Evolutionary conservation across 257 asterid genomes (phyloP), one percentile per base, ranked within the genome.

Genomic region (Solanum etuberosum): DNA sequence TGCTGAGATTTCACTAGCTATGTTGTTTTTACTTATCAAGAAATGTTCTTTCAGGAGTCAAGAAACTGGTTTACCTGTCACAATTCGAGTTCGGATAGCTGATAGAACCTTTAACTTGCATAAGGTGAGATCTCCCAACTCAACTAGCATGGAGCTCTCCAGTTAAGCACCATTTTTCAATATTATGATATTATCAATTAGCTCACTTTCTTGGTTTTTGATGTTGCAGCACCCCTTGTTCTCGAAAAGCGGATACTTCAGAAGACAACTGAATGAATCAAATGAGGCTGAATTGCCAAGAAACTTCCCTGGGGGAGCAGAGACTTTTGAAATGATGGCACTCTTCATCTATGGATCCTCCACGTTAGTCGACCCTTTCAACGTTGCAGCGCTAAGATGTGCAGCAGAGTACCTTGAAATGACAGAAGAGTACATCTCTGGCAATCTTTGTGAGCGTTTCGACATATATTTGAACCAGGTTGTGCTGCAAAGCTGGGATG

Each of bases 401-500:
- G 98, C 98, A 4, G 95, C 98, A 0, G 94, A 92, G 42, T 94
- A 91, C 83, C 97, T 95, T 9, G 90, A 85, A 37, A 92, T 94
- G 95, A 91, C 92, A 12, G 93, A 93, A 51, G 95, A 90, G 15
- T 90, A 89, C 67, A 48, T 87, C 83, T 65, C 91, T 6, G 93
- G 93, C 12, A 93, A 90, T 88, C 95, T 93, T 61, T 94, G 94
- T 37, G 91, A 94, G 16, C 93, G 96, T 15, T 92, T 95, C 43
- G 98, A 95, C 72, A 87, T 94, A 18, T 95, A 95, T 59, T 93
- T 95, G 70, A 95, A 95, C 92, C 98, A 91, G 37, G 98, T 93
- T 9, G 94, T 94, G 59, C 65, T 95, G 63, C 98, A 95, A 61
- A 91, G 92, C 84, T 95, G 97, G 98, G 90, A 93, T 29, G 91